phyloP scores from a whole-genome alignment of 208 protist genomes.

The Vickermania ingenoplastis region DNA sequence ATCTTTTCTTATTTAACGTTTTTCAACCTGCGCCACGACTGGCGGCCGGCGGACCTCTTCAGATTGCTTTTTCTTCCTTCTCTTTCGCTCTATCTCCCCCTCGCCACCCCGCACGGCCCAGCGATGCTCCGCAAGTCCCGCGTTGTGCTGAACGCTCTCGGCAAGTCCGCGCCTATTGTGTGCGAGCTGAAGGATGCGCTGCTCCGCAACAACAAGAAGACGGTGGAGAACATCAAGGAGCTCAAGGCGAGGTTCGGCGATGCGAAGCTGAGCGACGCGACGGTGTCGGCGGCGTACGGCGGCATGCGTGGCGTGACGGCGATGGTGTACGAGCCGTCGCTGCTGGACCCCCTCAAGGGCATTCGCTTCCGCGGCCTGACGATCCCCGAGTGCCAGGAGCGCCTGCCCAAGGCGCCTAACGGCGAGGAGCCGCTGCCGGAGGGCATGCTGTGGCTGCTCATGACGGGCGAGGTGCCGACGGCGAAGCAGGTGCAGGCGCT shows the following conservation, averaged over 20 bases:
- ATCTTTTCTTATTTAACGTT: no score
- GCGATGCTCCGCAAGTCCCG: no score
- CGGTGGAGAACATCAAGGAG: constrained; percentile 47
- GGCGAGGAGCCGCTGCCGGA: constrained; percentile 92
- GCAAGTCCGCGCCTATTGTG: constrained; percentile 13
- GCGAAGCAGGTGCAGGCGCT: constrained; percentile 54
- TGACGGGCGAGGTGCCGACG: constrained; percentile 95
- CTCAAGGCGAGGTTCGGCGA: constrained; percentile 51
- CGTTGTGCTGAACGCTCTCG: no score
- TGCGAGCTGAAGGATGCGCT: constrained; percentile 21
- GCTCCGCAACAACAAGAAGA: constrained; percentile 4
- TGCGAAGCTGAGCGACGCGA: constrained; percentile 75
- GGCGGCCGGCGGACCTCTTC: no score
- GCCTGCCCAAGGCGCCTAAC: constrained; percentile 78
- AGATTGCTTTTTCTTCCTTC: no score
- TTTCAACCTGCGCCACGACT: no score
- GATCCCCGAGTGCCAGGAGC: constrained; percentile 92
- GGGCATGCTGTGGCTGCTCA: constrained; percentile 94
- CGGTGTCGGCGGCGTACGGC: constrained; percentile 87
- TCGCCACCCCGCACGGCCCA: no score
- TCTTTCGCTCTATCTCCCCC: no score
- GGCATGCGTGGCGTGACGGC: constrained; percentile 94
- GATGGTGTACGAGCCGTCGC: constrained; percentile 94
- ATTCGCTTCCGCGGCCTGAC: constrained; percentile 95
- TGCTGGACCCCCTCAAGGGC: constrained; percentile 90